A percentile compares a stretch with the other conserved stretches of the same genome.
Evolutionary conservation across 129 eudicot species (phyloP).

Genomic region (Ambrosia artemisiifolia): DNA sequence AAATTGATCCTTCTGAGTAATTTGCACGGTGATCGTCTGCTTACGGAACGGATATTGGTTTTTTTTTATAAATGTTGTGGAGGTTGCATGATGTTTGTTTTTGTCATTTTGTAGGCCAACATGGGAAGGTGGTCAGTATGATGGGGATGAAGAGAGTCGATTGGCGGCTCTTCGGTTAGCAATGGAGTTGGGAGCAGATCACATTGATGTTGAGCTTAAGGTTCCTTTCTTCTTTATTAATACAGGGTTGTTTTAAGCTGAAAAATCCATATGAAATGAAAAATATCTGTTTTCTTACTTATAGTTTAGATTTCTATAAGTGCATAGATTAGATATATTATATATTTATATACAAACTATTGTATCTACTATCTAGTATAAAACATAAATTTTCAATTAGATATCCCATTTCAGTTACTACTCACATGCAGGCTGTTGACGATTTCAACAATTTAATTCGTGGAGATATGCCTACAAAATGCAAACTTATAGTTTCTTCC

Average conservation of each 20-base stretch:
- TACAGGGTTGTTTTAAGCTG: background rate
- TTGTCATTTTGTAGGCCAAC: constrained; percentile 52
- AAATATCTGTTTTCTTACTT: background rate
- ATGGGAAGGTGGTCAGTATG: constrained; percentile 97
- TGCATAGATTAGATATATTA: background rate
- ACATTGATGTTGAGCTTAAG: constrained; percentile 87
- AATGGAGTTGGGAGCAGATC: constrained; percentile 95
- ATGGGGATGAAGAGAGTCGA: constrained; percentile 76
- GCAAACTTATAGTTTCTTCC: constrained; percentile 84
- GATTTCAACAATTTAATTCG: constrained; percentile 49
- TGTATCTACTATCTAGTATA: constrained; percentile 5
- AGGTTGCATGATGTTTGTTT: background rate
- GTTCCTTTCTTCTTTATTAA: constrained; percentile 38
- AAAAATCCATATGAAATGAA: background rate
- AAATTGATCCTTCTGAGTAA: background rate
- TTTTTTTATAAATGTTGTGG: constrained; percentile 2
- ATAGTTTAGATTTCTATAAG: background rate
- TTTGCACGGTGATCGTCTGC: background rate
- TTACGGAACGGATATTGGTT: background rate
- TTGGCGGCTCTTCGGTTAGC: constrained; percentile 65
- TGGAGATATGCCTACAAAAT: constrained; percentile 62
- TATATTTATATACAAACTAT: constrained; percentile 4
- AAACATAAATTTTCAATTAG: background rate
- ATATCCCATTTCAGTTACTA: constrained; percentile 12
- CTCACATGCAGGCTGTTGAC: constrained; percentile 58